These are phyloP conservation scores for Phyllosticta citrichinensis DNA, from an alignment of 2,329 filamentous ascomycete species.

Conservation along the genomic window DNA sequence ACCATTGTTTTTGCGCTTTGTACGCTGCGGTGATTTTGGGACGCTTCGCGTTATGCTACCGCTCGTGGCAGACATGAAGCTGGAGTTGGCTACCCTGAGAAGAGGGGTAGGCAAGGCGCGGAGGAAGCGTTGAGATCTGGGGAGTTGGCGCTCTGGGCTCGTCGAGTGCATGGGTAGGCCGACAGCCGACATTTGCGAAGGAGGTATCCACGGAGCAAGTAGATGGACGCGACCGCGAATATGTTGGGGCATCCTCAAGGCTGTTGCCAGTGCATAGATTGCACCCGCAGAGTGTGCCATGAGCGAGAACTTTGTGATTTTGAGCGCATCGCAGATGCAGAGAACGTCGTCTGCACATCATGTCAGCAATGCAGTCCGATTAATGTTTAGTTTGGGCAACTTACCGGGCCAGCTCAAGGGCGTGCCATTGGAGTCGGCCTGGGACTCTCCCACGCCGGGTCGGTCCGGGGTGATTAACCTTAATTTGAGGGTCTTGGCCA, in stretches of 20 bases:
- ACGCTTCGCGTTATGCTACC: conserved; percentile 62
- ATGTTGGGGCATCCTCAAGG: conserved; percentile 89
- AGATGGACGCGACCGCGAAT: conserved; percentile 91
- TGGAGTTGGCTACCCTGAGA: conserved; percentile 87
- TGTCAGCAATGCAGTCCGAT: conserved; percentile 29
- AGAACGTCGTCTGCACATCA: conserved; percentile 61
- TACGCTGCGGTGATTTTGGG: conserved; percentile 19
- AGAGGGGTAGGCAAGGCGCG: conserved; percentile 83
- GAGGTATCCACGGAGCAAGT: conserved; percentile 92
- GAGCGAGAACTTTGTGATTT: conserved; percentile 92
- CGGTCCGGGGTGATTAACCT: conserved; percentile 89
- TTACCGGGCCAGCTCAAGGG: conserved; percentile 89
- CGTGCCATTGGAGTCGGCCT: conserved; percentile 72
- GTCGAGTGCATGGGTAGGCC: conserved; percentile 61
- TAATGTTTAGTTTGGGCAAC: conserved; percentile 18
- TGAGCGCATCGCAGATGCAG: conserved; percentile 82
- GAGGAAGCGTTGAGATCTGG: conserved; percentile 83
- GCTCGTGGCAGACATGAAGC: conserved; percentile 87
- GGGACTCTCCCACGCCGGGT: conserved; percentile 87
- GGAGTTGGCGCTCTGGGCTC: conserved; percentile 68
- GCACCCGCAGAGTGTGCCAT: conserved; percentile 92
- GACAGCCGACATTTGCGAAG: conserved; percentile 44
- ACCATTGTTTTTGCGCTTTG: conserved; percentile 16
- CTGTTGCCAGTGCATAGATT: conserved; percentile 94
- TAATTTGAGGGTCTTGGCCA: conserved; percentile 78